Percentiles rank a stretch among this genome's conserved stretches.
Conservation (phyloP, 2,329 filamentous ascomycete species). For the Cytospora piceicola region DNA sequence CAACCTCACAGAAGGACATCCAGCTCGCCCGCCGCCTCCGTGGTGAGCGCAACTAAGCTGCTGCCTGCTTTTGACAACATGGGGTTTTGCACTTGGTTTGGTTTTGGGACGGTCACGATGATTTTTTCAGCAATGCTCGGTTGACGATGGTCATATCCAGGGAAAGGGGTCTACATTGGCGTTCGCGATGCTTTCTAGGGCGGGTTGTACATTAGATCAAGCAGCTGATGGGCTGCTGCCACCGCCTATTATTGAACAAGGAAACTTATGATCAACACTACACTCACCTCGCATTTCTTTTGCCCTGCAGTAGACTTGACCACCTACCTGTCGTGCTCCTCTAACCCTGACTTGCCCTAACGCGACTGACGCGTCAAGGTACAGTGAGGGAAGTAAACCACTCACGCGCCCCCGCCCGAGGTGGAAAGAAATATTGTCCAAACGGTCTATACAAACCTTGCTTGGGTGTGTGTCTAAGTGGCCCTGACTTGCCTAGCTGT, state of each 20-base stretch:
- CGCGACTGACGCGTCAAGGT: too few relatives aligned
- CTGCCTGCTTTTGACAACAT: slow-evolving; percentile 29
- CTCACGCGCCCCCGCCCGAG: too few relatives aligned
- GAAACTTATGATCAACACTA: slow-evolving; percentile 37
- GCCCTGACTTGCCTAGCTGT: not conserved
- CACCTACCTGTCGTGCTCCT: not conserved
- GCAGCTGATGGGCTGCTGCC: slow-evolving; percentile 43
- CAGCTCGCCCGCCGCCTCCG: slow-evolving; percentile 94
- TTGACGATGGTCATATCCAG: slow-evolving; percentile 43
- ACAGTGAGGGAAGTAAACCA: too few relatives aligned
- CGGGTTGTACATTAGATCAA: slow-evolving; percentile 46
- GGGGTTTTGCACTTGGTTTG: slow-evolving; percentile 33
- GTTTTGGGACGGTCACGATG: slow-evolving; percentile 46
- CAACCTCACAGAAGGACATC: slow-evolving; percentile 75
- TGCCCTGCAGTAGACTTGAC: not conserved
- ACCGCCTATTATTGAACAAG: slow-evolving; percentile 31
- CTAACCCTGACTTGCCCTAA: too few relatives aligned
- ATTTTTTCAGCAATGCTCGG: slow-evolving; percentile 46
- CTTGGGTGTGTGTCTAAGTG: too few relatives aligned
- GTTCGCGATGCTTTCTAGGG: slow-evolving; percentile 47
- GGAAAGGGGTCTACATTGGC: slow-evolving; percentile 47
- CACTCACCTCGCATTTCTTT: not conserved
- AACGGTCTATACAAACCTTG: too few relatives aligned
- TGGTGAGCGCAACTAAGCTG: slow-evolving; percentile 81
- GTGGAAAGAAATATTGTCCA: too few relatives aligned